Percentiles rank a stretch among this genome's conserved stretches.
Evolutionary conservation across 2,329 filamentous ascomycete species (phyloP).

Genomic region (Rhynchosporium agropyri): DNA sequence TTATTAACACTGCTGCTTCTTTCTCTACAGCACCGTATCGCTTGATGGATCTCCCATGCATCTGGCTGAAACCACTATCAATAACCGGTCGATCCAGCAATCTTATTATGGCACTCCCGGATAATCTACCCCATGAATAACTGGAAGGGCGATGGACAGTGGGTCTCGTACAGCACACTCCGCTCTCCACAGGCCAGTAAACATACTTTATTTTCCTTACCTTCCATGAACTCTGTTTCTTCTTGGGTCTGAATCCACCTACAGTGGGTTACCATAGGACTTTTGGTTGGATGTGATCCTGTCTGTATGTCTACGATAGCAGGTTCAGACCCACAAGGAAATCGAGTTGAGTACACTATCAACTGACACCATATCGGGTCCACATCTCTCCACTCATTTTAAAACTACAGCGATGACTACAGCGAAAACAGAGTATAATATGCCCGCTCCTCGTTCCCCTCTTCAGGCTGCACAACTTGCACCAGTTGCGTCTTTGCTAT

Average conservation of each 20-base stretch:
- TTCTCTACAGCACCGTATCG: not conserved
- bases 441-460: not conserved
- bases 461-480: not conserved
- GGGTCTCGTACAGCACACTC: not conserved
- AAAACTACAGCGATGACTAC: no score
- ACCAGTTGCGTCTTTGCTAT: not conserved
- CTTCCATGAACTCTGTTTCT: not conserved
- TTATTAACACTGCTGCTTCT: no score
- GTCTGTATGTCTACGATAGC: not conserved
- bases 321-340: not conserved
- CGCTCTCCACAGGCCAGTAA: not conserved
- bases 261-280: no score
- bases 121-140: not conserved
- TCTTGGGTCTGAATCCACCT: no score
- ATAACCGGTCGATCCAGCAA: not conserved
- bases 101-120: conserved; percentile 1
- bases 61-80: conserved; percentile 5
- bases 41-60: not conserved
- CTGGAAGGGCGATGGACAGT: no score
- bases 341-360: not conserved
- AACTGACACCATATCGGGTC: no score
- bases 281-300: not conserved
- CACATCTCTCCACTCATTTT: no score
- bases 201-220: conserved; percentile 3
- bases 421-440: not conserved